Evolutionary conservation across 192 early-diverging fungal genomes (phyloP).

Genomic region (Coemansia guatemalensis): DNA sequence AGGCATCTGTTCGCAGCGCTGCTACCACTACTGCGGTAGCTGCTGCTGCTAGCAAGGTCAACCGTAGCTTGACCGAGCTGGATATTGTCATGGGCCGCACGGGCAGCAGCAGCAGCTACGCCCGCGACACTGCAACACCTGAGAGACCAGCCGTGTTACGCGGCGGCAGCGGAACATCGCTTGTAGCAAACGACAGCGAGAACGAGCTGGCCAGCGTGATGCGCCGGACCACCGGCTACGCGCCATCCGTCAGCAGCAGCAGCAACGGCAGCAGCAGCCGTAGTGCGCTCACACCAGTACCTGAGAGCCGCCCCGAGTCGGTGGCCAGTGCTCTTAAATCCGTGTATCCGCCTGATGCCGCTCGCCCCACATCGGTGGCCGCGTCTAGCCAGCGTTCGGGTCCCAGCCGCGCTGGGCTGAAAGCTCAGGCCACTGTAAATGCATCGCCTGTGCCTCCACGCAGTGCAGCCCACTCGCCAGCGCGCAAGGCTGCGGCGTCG

Average conservation of each 20-base stretch:
- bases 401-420: constrained; percentile 8
- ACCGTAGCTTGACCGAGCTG: constrained; percentile 46
- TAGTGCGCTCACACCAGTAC: constrained; percentile 16
- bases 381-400: constrained; percentile 12
- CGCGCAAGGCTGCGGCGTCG: constrained; percentile 16
- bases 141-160: constrained; percentile 15
- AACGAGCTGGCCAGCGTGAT: constrained; percentile 51
- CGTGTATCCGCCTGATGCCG: constrained; percentile 22
- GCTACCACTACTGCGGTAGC: constrained; percentile 3
- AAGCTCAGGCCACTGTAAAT: constrained; percentile 10
- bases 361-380: constrained; percentile 11
- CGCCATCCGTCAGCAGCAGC: constrained; percentile 36
- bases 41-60: background rate
- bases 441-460: constrained; percentile 10
- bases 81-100: constrained; percentile 55
- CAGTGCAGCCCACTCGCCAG: constrained; percentile 17
- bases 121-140: constrained; percentile 5
- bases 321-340: constrained; percentile 37
- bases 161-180: constrained; percentile 36
- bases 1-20: constrained; percentile 6
- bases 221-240: constrained; percentile 50
- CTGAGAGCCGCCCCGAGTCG: constrained; percentile 27
- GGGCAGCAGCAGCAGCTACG: constrained; percentile 19
- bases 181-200: constrained; percentile 34
- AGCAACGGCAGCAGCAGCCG: constrained; percentile 24